Evolutionary conservation across 1,284 basidiomycete genomes (phyloP), one percentile per base, ranked within the genome.

Genomic region (Taiwanofungus camphoratus): DNA sequence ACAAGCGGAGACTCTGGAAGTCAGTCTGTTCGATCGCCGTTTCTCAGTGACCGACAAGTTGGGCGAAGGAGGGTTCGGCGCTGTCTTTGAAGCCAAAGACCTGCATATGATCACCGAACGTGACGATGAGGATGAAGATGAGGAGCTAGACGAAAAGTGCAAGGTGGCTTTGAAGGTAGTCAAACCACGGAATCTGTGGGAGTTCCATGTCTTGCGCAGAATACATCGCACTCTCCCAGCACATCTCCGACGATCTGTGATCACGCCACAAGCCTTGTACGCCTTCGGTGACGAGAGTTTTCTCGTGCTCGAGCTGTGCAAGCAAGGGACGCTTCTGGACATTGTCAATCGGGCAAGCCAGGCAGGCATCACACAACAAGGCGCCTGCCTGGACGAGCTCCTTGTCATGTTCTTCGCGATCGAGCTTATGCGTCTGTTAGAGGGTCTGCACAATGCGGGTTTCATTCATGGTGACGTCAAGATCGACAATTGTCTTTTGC

Each of bases 391-490:
- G 20, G 95, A 98, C 56, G 96, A 99, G 60, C 76, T 96, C 5
- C 74, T 99, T 36, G 92, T 92, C 40, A 79, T 96, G 61, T 99
- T 99, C 76, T 99, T 99, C 74, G 74, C 86, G 22, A 77, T 94
- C 55, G 95, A 99, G 63, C 77, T 99, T 15, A 67, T 98, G 39
- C 83, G 85, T 16, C 68, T 89, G 9, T 66, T 98, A 37, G 91
- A 96, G 58, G 82, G 74, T 18, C 75, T 98, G 62, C 96, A 99
- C 62, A 49, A 62, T 7, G 71, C 74, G 0, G 87, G 88, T 13
- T 87, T 98, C 67, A 87, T 99, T 53, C 96, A 99, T 57, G 95
- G 96, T 32, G 96, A 99, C 67, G 75, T 99, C 55, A 99, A 99
- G 74, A 97, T 98, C 60, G 96, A 99, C 70, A 99, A 99, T 66